Percentiles rank a stretch among this genome's conserved stretches.
phyloP scores from a whole-genome alignment of 2,329 filamentous ascomycete species.

The Cercospora berteroae region DNA sequence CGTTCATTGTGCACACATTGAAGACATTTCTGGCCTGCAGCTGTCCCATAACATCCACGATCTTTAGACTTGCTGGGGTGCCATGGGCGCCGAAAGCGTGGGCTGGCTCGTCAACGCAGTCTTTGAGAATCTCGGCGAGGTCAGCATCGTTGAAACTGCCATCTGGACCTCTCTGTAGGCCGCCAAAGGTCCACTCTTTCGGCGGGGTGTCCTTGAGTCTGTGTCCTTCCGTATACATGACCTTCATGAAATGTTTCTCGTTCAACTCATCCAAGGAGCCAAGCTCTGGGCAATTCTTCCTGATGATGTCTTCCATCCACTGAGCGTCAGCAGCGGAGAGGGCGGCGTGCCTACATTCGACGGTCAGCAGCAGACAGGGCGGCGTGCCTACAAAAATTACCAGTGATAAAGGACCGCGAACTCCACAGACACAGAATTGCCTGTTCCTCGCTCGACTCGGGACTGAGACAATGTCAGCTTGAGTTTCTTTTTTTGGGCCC shows the following conservation, averaged over 20 bases:
- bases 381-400: too few species aligned
- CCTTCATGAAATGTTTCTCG: constrained; percentile 43
- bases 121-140: constrained; percentile 47
- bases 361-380: constrained; percentile 39
- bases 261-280: constrained; percentile 47
- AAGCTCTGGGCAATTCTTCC: constrained; percentile 39
- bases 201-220: constrained; percentile 38
- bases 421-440: constrained; percentile 49
- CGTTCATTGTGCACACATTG: constrained; percentile 54
- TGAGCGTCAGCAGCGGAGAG: constrained; percentile 42
- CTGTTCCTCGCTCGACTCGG: constrained; percentile 45
- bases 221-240: constrained; percentile 40
- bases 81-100: constrained; percentile 53
- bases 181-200: constrained; percentile 44
- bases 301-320: constrained; percentile 48
- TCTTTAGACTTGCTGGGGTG: constrained; percentile 48
- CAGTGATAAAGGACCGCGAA: constrained; percentile 51
- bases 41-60: constrained; percentile 51
- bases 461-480: not conserved
- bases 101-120: constrained; percentile 50
- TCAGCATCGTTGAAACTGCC: constrained; percentile 47
- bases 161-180: constrained; percentile 42
- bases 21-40: constrained; percentile 48
- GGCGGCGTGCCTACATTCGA: not conserved
- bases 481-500: too few species aligned